Conservation (phyloP, 176 grass and related monocot genomes). For the Juncus inflexus region DNA sequence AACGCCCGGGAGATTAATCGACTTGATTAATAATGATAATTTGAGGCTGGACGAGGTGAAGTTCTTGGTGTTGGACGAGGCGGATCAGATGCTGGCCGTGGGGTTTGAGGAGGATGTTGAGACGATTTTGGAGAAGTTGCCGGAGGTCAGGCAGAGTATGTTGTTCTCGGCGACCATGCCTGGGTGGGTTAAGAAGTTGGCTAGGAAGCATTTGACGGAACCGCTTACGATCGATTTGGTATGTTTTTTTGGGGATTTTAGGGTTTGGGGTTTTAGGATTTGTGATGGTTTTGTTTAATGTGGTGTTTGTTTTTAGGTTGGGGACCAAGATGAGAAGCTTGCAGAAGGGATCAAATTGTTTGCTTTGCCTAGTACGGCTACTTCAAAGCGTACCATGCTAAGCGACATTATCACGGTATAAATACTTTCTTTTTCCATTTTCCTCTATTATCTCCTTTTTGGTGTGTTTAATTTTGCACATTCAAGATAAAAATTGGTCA, state of each 20-base stretch:
- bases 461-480: too few relatives aligned
- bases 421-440: neutral
- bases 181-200: conserved; percentile 91
- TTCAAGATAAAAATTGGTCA: too few relatives aligned
- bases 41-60: conserved; percentile 79
- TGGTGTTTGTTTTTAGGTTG: conserved; percentile 54
- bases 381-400: conserved; percentile 87
- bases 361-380: conserved; percentile 67
- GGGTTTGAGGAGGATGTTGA: conserved; percentile 99
- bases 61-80: conserved; percentile 93
- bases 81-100: conserved; percentile 98
- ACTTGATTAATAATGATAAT: conserved; percentile 72
- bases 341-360: conserved; percentile 97
- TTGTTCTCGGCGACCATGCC: conserved; percentile 99
- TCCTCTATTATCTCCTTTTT: too few relatives aligned
- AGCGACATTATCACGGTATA: conserved; percentile 93
- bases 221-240: conserved; percentile 98
- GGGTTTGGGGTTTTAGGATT: neutral
- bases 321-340: conserved; percentile 88
- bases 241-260: conserved; percentile 6
- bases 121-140: conserved; percentile 79
- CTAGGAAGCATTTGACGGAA: conserved; percentile 72
- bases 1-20: conserved; percentile 93
- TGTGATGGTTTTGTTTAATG: neutral
- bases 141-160: conserved; percentile 75